These are phyloP conservation scores for Ogataea minuta DNA, from an alignment of 805 yeast species.

Conservation along the genomic window DNA sequence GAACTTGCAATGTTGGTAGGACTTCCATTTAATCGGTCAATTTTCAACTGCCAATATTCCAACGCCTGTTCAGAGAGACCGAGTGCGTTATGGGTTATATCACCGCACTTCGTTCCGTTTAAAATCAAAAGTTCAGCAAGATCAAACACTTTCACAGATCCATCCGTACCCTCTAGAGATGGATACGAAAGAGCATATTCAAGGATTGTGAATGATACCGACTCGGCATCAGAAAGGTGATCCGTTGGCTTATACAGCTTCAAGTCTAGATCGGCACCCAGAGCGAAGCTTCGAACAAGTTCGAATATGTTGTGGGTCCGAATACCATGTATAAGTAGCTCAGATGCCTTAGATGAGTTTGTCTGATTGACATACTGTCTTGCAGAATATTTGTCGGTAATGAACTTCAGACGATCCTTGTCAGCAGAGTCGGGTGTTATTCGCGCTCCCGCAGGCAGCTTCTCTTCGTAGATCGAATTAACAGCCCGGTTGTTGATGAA, in stretches of 20 bases:
- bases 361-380: slow-evolving; percentile 42
- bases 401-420: slow-evolving; percentile 54
- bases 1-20: not conserved
- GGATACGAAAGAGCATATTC: slow-evolving; percentile 53
- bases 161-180: slow-evolving; percentile 10
- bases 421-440: slow-evolving; percentile 38
- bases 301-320: slow-evolving; percentile 47
- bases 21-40: slow-evolving; percentile 32
- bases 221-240: slow-evolving; percentile 12
- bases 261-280: slow-evolving; percentile 48
- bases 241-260: slow-evolving; percentile 31
- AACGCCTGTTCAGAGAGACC: slow-evolving; percentile 47
- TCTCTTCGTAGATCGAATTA: slow-evolving; percentile 62
- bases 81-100: slow-evolving; percentile 32
- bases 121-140: slow-evolving; percentile 55
- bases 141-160: slow-evolving; percentile 38
- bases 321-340: slow-evolving; percentile 47
- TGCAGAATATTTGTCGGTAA: slow-evolving; percentile 61
- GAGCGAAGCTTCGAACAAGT: slow-evolving; percentile 42
- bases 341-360: slow-evolving; percentile 22
- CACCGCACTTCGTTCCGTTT: slow-evolving; percentile 53
- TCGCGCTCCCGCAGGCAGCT: slow-evolving; percentile 19
- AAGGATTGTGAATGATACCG: slow-evolving; percentile 33
- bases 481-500: slow-evolving; percentile 51
- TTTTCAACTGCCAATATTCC: slow-evolving; percentile 50